phyloP scores from a whole-genome alignment of 2,329 filamentous ascomycete genomes.

The Trichoderma pleuroti region DNA sequence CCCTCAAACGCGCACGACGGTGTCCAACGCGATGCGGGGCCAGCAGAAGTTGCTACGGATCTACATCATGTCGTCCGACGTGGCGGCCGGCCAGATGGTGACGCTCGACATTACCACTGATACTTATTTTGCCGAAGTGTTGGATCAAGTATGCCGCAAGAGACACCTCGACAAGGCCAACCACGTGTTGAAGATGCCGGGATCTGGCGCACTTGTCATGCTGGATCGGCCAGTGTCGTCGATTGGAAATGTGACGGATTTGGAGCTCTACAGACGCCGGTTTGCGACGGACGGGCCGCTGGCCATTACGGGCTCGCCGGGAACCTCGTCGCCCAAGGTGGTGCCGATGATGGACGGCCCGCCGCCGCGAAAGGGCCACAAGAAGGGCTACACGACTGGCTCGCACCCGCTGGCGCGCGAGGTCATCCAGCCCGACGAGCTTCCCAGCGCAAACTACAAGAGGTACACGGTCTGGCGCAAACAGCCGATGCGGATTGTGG shows the following conservation, averaged over 20 bases:
- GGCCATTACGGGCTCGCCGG: constrained; percentile 65
- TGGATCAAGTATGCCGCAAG: constrained; percentile 74
- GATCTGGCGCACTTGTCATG: constrained; percentile 70
- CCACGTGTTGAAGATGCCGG: constrained; percentile 73
- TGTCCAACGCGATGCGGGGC: constrained; percentile 50
- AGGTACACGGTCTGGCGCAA: constrained; percentile 79
- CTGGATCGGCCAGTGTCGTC: constrained; percentile 76
- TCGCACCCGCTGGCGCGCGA: constrained; percentile 66
- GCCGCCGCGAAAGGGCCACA: constrained; percentile 48
- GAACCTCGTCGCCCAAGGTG: constrained; percentile 66
- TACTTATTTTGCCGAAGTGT: constrained; percentile 77
- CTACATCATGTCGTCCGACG: constrained; percentile 66
- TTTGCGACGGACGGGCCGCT: constrained; percentile 72
- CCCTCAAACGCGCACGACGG: constrained; percentile 46
- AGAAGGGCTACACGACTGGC: constrained; percentile 50
- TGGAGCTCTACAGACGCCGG: constrained; percentile 71
- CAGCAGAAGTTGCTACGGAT: constrained; percentile 69
- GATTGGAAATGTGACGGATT: constrained; percentile 68
- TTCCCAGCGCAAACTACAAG: constrained; percentile 60
- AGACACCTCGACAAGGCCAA: constrained; percentile 74
- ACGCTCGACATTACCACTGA: constrained; percentile 75
- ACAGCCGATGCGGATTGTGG: constrained; percentile 76
- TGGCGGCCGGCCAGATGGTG: constrained; percentile 68
- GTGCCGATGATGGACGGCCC: constrained; percentile 48
- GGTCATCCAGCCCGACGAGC: constrained; percentile 56